phyloP scores from a whole-genome alignment of 2,329 filamentous ascomycete species.

The Cladophialophora immunda region DNA sequence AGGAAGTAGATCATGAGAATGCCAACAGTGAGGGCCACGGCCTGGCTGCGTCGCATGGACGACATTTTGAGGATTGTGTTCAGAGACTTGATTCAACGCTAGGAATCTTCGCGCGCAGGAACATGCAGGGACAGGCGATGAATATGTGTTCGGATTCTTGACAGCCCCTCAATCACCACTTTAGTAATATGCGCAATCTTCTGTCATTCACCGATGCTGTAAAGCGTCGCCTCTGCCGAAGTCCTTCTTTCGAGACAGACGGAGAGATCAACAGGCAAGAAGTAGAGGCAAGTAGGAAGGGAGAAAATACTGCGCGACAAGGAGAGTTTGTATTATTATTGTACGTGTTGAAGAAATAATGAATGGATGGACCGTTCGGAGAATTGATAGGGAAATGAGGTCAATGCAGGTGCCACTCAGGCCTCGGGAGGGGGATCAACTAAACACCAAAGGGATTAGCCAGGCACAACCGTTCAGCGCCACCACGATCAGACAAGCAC shows the following conservation, averaged over 20 bases:
- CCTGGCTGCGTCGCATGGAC: conserved; percentile 31
- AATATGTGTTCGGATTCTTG: background rate
- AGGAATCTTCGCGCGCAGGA: background rate
- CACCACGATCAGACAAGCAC: background rate
- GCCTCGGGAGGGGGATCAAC: background rate
- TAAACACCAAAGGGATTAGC: conserved; percentile 20
- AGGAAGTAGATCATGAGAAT: conserved; percentile 38
- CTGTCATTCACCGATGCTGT: background rate
- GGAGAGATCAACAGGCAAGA: background rate
- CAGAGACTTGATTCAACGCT: background rate
- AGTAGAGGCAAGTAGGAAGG: background rate
- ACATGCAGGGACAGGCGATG: background rate
- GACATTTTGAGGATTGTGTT: conserved; percentile 19
- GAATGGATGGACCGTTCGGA: conserved; percentile 16
- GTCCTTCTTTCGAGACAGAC: background rate
- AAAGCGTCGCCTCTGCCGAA: background rate
- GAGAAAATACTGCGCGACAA: background rate
- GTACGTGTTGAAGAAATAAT: background rate
- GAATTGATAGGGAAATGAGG: conserved; percentile 27
- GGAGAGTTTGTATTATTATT: background rate
- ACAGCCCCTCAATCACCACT: background rate
- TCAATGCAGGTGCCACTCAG: conserved; percentile 5
- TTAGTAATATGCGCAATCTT: background rate
- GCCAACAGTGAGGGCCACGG: conserved; percentile 31
- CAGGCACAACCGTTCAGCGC: conserved; percentile 13